These are phyloP conservation scores for Mesotaenium endlicherianum DNA, from an alignment of 139 green algal genomes.

Conservation along the genomic window DNA sequence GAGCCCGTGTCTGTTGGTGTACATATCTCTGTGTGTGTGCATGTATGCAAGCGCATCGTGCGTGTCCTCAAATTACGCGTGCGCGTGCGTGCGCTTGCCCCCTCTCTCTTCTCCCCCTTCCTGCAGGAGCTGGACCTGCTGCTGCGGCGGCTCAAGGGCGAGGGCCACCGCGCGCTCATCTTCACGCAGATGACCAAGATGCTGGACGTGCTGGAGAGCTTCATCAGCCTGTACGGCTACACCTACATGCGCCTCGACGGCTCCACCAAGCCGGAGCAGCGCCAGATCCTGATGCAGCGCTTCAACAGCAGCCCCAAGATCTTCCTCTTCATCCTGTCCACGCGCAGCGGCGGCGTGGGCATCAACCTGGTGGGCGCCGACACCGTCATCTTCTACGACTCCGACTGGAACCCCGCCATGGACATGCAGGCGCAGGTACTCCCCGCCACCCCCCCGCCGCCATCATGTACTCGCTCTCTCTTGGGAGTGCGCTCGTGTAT, in stretches of 20 bases:
- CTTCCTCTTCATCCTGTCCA: slow-evolving; percentile 95
- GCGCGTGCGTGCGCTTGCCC: too few relatives aligned
- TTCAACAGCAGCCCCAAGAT: slow-evolving; percentile 87
- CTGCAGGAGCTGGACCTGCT: slow-evolving; percentile 59
- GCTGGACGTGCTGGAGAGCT: slow-evolving; percentile 95
- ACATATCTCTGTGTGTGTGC: too few relatives aligned
- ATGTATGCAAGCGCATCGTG: too few relatives aligned
- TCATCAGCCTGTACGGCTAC: slow-evolving; percentile 92
- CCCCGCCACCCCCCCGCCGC: too few relatives aligned
- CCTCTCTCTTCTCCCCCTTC: not conserved
- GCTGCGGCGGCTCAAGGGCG: slow-evolving; percentile 74
- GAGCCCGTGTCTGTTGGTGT: too few relatives aligned
- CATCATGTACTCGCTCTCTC: not conserved
- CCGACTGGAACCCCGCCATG: slow-evolving; percentile 94
- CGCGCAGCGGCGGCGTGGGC: slow-evolving; percentile 88
- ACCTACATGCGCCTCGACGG: slow-evolving; percentile 95
- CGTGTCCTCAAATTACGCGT: too few relatives aligned
- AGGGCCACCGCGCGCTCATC: slow-evolving; percentile 86
- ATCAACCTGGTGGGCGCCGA: slow-evolving; percentile 98
- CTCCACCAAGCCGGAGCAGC: slow-evolving; percentile 91
- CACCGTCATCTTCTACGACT: slow-evolving; percentile 99
- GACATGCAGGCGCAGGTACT: slow-evolving; percentile 73
- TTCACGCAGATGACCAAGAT: slow-evolving; percentile 94
- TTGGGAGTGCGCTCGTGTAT: too few relatives aligned
- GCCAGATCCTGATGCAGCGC: slow-evolving; percentile 83